A percentile compares a stretch with the other conserved stretches of the same genome.
phyloP scores from a whole-genome alignment of 2,329 filamentous ascomycete species.

The Sporothrix dimorphospora region DNA sequence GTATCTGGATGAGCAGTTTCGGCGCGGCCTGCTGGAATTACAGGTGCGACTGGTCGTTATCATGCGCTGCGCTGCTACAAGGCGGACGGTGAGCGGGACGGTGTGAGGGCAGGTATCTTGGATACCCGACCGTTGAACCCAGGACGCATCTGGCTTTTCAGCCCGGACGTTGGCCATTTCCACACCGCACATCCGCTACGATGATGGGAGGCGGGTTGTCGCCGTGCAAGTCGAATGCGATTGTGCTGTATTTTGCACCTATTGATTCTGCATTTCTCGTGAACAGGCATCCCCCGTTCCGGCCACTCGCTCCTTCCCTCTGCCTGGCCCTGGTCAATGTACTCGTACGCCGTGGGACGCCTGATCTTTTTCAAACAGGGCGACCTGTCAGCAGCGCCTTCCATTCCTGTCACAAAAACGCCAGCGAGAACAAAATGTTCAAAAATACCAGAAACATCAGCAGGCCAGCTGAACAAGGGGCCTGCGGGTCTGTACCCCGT shows the following conservation, averaged over 20 bases:
- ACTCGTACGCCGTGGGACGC: neutral
- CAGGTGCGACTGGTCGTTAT: neutral
- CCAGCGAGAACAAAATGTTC: neutral
- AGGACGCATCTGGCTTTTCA: neutral
- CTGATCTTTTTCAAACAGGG: slow-evolving; percentile 8
- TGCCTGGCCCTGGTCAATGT: neutral
- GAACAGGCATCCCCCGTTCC: slow-evolving; percentile 3
- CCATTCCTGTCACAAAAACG: neutral
- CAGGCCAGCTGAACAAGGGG: neutral
- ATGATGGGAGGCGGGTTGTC: neutral
- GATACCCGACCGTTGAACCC: neutral
- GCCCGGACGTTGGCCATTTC: neutral
- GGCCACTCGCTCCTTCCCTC: slow-evolving; percentile 9
- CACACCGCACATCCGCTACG: slow-evolving; percentile 2
- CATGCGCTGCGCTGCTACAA: neutral
- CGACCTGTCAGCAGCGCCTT: slow-evolving; percentile 3
- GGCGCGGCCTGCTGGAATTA: neutral
- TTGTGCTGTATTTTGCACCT: neutral
- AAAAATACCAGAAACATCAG: neutral
- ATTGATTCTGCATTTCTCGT: slow-evolving; percentile 5
- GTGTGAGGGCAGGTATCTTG: neutral
- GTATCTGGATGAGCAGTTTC: neutral
- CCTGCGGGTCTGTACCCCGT: neutral
- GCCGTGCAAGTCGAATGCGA: neutral
- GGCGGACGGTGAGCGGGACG: neutral